These are phyloP conservation scores for Amphichorda felina DNA, from an alignment of 2,329 filamentous ascomycete genomes.

Conservation along the genomic window DNA sequence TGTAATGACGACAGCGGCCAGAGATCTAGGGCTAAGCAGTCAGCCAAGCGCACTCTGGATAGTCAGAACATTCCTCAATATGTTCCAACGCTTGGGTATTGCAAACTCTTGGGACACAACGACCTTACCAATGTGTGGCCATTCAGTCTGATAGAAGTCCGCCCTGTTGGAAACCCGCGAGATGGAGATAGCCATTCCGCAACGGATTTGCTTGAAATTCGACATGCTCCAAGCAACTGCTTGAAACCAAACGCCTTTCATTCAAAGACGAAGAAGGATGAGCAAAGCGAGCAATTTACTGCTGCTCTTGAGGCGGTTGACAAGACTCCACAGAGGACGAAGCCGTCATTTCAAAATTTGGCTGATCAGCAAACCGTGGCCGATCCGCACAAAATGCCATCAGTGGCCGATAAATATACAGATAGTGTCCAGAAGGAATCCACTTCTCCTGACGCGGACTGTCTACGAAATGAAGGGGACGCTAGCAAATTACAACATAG, in stretches of 20 bases:
- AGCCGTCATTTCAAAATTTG: too few species aligned
- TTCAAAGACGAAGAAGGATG: not conserved
- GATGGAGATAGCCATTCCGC: not conserved
- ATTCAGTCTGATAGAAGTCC: not conserved
- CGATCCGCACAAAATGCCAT: too few species aligned
- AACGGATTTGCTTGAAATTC: not conserved
- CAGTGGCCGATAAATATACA: too few species aligned
- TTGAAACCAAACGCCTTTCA: not conserved
- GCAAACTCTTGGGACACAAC: not conserved
- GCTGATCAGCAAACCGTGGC: too few species aligned
- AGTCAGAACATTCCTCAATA: too few species aligned
- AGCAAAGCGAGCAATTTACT: slow-evolving; percentile 2
- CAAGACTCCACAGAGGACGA: slow-evolving; percentile 1
- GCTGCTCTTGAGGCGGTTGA: not conserved
- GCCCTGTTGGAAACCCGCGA: not conserved
- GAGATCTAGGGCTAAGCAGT: too few species aligned
- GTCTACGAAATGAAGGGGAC: too few species aligned
- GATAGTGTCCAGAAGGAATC: too few species aligned
- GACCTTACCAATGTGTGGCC: not conserved
- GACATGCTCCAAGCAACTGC: not conserved
- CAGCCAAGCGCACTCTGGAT: too few species aligned
- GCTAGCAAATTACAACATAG: too few species aligned
- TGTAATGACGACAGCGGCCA: too few species aligned
- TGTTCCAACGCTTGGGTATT: not conserved
- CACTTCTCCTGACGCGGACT: too few species aligned